Evolutionary conservation across 2,329 filamentous ascomycete genomes (phyloP).

Genomic region (Aureobasidium vineae): DNA sequence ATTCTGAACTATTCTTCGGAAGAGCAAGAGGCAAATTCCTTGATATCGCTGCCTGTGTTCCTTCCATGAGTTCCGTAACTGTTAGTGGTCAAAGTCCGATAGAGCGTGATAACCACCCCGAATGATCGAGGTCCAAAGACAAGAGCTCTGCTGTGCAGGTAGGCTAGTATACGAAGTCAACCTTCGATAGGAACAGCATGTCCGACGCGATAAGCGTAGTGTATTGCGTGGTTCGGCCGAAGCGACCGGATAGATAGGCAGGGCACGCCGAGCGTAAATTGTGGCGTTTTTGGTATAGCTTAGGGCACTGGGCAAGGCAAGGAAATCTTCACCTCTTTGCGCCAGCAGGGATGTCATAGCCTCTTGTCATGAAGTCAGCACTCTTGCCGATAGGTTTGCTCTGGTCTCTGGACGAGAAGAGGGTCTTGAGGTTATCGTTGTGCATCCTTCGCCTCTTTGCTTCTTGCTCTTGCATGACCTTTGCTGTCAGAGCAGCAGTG

Average conservation of each 20-base stretch:
- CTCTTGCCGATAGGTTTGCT: slow-evolving; percentile 43
- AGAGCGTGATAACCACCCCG: background rate
- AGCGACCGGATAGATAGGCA: background rate
- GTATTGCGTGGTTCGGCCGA: background rate
- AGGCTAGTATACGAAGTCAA: background rate
- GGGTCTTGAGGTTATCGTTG: slow-evolving; percentile 50
- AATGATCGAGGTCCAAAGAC: background rate
- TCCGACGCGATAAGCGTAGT: background rate
- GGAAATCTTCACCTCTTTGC: slow-evolving; percentile 32
- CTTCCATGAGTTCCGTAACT: background rate
- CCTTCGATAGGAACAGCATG: background rate
- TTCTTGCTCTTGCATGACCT: slow-evolving; percentile 83
- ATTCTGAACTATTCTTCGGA: background rate
- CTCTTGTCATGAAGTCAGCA: slow-evolving; percentile 52
- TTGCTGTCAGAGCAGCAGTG: slow-evolving; percentile 80
- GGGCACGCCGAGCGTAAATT: background rate
- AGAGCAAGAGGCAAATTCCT: background rate
- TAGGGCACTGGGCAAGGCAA: background rate
- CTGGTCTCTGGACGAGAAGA: slow-evolving; percentile 46
- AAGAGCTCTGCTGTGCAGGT: background rate
- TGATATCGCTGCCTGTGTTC: background rate
- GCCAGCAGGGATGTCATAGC: slow-evolving; percentile 41
- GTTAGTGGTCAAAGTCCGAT: background rate
- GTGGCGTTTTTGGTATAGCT: slow-evolving; percentile 2
- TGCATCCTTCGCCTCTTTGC: slow-evolving; percentile 76